Conservation (phyloP, 768 basidiomycete species). For the Cystofilobasidium macerans region DNA sequence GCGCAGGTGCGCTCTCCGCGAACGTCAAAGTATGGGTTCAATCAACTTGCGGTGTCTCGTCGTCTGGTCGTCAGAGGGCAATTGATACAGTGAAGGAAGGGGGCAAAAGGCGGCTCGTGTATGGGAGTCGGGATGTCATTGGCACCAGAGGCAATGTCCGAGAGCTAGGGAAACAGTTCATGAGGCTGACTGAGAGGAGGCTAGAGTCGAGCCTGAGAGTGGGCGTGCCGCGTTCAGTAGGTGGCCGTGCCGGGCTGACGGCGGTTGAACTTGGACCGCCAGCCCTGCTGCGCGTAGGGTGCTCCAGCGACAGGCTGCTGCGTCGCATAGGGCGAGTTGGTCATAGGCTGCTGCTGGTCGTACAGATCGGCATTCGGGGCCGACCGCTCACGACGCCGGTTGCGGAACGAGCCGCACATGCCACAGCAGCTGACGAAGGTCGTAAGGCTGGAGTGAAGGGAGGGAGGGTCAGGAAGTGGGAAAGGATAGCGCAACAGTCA, state of each 20-base stretch:
- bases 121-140: too few species aligned
- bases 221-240: background rate
- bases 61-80: background rate
- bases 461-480: background rate
- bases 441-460: background rate
- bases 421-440: slow-evolving; percentile 12
- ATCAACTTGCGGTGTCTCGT: too few species aligned
- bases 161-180: too few species aligned
- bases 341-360: too few species aligned
- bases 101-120: too few species aligned
- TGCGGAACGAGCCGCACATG: slow-evolving; percentile 11
- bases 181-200: too few species aligned
- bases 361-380: too few species aligned
- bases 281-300: background rate
- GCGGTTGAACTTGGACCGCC: background rate
- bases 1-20: background rate
- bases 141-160: too few species aligned
- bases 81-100: background rate
- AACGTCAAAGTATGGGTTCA: background rate
- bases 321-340: too few species aligned
- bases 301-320: background rate
- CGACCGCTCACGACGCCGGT: background rate
- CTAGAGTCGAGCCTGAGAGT: too few species aligned
- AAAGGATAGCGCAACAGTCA: background rate
- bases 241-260: background rate